phyloP scores from a whole-genome alignment of 768 basidiomycete genomes.

The Imleria badia region DNA sequence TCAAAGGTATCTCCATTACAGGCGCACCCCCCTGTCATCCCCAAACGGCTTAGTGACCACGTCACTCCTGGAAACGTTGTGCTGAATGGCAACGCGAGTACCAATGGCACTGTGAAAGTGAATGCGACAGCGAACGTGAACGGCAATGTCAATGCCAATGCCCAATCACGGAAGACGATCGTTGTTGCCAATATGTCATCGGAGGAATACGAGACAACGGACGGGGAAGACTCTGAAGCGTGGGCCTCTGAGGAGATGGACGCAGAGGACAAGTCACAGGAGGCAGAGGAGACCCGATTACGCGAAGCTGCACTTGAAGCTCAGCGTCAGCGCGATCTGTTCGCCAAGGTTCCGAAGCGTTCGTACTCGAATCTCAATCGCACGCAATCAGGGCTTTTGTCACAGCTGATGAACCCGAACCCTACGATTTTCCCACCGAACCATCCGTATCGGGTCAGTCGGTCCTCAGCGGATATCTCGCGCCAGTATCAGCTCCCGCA shows the following conservation, averaged over 20 bases:
- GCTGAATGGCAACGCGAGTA: slow-evolving; percentile 16
- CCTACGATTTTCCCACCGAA: slow-evolving; percentile 55
- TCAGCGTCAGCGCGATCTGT: slow-evolving; percentile 65
- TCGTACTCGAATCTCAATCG: slow-evolving; percentile 62
- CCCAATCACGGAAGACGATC: slow-evolving; percentile 41
- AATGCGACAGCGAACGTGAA: slow-evolving; percentile 14
- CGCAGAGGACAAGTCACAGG: slow-evolving; percentile 32
- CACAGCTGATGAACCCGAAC: slow-evolving; percentile 71
- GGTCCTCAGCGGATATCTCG: slow-evolving; percentile 47
- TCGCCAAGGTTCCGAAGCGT: slow-evolving; percentile 63
- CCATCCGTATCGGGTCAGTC: slow-evolving; percentile 58
- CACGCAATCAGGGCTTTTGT: slow-evolving; percentile 57
- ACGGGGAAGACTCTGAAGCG: slow-evolving; percentile 54
- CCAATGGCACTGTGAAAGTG: slow-evolving; percentile 8
- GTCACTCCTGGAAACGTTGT: background rate
- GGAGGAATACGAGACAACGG: slow-evolving; percentile 52
- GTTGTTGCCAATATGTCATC: slow-evolving; percentile 49
- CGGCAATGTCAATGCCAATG: slow-evolving; percentile 15
- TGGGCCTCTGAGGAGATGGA: slow-evolving; percentile 64
- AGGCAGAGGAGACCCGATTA: slow-evolving; percentile 34
- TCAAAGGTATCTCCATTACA: slow-evolving; percentile 9
- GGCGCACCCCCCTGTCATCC: slow-evolving; percentile 20
- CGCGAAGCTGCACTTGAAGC: slow-evolving; percentile 61
- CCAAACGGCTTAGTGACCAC: slow-evolving; percentile 12
- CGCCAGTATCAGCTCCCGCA: slow-evolving; percentile 24